Base-by-base conservation (phyloP, 1,284 basidiomycete genomes). In the Malassezia japonica region DNA sequence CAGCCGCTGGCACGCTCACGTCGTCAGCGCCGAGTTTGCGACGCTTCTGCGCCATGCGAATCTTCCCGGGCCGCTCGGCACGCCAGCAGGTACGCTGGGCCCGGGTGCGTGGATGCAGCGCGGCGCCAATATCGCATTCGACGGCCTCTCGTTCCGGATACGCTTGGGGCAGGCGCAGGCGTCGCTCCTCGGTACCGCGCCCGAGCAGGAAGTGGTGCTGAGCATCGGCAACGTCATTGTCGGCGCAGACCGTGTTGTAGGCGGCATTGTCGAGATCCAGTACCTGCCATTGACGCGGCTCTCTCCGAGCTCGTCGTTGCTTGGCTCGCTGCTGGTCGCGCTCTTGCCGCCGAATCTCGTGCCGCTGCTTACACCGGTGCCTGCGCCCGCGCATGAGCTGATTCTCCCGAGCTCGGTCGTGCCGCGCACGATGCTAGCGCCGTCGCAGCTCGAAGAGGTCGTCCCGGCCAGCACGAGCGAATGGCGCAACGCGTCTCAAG, bases 51-150 rank as follows among this genome's bases (percentile, higher is more conserved):
- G 41, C 13, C 46, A 35, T 21, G 32, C 46, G 9, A 62, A 59
- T 29, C 47, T 66, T 10, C 64, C 64, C 0, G 60, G 61, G 13
- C 64, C 64, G 13, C 58, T 62, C 27, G 64, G 64, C 8, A 56
- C 64, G 3, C 54, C 64, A 12, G 56, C 55, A 1, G 64, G 64
- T 16, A 64, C 60, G 29, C 56, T 56, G 6, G 64, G 64, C 1
- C 64, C 64, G 7, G 64, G 64, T n/a, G 60, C 64, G 1, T 66
- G 64, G 64, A 57, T 64, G 1, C 62, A 57, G 15, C 57, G 64
- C 4, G 64, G 64, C 10, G 60, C 64, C 0, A 60, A 56, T 6
- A 55, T 64, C 16, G 50, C 54, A 6, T 59, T 66, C 42, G 64
- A 66, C 36, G 64, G 64, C 10, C 29, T 64, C 10, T 53, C 61